phyloP scores from a whole-genome alignment of 2,329 filamentous ascomycete species.

The Epichloe sylvatica region DNA sequence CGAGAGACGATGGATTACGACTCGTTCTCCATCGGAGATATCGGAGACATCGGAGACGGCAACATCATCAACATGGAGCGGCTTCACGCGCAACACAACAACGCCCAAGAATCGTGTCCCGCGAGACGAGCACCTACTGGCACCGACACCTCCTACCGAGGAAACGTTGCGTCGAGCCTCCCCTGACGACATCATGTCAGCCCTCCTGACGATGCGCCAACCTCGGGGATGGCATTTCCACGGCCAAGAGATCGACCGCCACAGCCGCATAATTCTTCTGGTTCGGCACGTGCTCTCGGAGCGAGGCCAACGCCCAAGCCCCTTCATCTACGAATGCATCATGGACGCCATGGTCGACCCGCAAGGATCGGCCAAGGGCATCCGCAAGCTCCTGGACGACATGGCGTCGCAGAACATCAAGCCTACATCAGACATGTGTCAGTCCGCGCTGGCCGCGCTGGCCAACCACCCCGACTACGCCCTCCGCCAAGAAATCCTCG shows the following conservation, averaged over 20 bases:
- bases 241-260: slow-evolving; percentile 11
- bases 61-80: background rate
- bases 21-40: background rate
- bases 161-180: slow-evolving; percentile 8
- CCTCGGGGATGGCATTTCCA: slow-evolving; percentile 8
- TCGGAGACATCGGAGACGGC: background rate
- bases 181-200: slow-evolving; percentile 14
- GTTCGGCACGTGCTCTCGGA: slow-evolving; percentile 45
- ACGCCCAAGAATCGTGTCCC: background rate
- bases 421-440: slow-evolving; percentile 53
- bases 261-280: slow-evolving; percentile 23
- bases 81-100: background rate
- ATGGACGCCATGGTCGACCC: slow-evolving; percentile 57
- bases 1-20: background rate
- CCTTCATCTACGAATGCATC: slow-evolving; percentile 57
- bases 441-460: slow-evolving; percentile 57
- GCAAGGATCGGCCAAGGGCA: slow-evolving; percentile 51
- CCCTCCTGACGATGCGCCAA: slow-evolving; percentile 16
- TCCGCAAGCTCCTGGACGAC: slow-evolving; percentile 53
- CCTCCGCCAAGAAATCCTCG: slow-evolving; percentile 55
- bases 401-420: slow-evolving; percentile 50
- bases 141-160: slow-evolving; percentile 9
- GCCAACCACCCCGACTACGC: slow-evolving; percentile 78
- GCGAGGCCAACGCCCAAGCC: slow-evolving; percentile 40
- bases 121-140: slow-evolving; percentile 9